phyloP scores from a whole-genome alignment of 78 protist genomes.

The Dictyostelium firmibasis region DNA sequence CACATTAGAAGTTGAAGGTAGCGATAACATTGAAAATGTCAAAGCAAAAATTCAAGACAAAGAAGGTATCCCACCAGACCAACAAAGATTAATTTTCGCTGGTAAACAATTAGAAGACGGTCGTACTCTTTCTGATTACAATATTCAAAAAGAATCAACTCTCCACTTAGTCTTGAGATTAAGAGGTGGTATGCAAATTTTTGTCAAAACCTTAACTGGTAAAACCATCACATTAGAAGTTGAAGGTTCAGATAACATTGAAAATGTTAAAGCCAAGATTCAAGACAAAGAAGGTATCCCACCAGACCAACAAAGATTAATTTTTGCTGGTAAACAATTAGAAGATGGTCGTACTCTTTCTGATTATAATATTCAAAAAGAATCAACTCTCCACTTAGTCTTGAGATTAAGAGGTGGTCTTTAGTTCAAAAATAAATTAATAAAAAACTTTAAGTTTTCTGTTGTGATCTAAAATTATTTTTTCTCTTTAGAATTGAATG shows the following conservation, averaged over 20 bases:
- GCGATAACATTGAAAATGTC: background rate
- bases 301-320: slow-evolving; percentile 98
- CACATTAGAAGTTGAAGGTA: background rate
- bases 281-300: slow-evolving; percentile 99
- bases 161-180: slow-evolving; percentile 85
- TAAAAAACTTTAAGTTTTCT: background rate
- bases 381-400: slow-evolving; percentile 91
- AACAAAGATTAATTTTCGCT: slow-evolving; percentile 89
- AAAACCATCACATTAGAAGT: background rate
- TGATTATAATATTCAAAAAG: slow-evolving; percentile 97
- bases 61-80: background rate
- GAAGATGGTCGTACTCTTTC: slow-evolving; percentile 96
- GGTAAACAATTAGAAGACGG: slow-evolving; percentile 98
- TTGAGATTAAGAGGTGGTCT: slow-evolving; percentile 84
- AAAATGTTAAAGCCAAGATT: slow-evolving; percentile 95
- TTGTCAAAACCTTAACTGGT: too few relatives aligned
- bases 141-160: slow-evolving; percentile 97
- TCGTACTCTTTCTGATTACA: slow-evolving; percentile 96
- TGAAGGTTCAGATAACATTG: slow-evolving; percentile 93
- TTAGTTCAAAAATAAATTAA: too few relatives aligned
- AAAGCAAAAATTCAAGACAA: background rate
- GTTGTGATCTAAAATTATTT: too few relatives aligned
- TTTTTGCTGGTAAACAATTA: slow-evolving; percentile 98
- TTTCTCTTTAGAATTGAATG: too few relatives aligned
- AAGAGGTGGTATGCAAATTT: background rate